phyloP scores from a whole-genome alignment of 2,329 filamentous ascomycete species.

The Apiospora malaysiana region DNA sequence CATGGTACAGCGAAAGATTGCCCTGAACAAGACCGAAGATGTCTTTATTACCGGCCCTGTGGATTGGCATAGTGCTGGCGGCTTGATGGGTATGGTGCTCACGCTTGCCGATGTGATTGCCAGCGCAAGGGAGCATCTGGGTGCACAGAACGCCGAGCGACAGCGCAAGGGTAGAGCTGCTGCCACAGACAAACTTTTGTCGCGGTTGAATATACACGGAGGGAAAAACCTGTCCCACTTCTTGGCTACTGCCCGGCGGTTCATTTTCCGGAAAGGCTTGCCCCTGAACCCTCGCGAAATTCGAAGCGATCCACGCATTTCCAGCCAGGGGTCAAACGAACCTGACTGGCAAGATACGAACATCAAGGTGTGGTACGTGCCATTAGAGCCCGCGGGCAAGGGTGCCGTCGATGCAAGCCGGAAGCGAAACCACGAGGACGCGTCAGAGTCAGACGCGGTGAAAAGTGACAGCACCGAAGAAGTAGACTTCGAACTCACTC shows the following conservation, averaged over 20 bases:
- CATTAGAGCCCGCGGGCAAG: constrained; percentile 49
- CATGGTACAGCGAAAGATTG: constrained; percentile 69
- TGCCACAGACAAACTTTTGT: constrained; percentile 27
- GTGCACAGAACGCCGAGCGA: constrained; percentile 47
- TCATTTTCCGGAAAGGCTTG: constrained; percentile 85
- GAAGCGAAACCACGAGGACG: constrained; percentile 54
- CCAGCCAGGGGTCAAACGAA: constrained; percentile 50
- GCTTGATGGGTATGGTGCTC: constrained; percentile 83
- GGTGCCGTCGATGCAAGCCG: constrained; percentile 31
- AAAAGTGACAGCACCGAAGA: constrained; percentile 38
- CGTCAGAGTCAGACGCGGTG: constrained; percentile 30
- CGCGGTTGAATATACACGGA: constrained; percentile 72
- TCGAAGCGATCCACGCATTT: constrained; percentile 48
- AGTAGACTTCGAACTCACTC: constrained; percentile 56
- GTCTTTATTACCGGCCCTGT: constrained; percentile 83
- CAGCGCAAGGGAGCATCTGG: constrained; percentile 48
- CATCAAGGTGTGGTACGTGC: constrained; percentile 85
- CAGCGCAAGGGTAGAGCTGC: constrained; percentile 38
- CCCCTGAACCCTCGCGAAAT: constrained; percentile 76
- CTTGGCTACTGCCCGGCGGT: constrained; percentile 81
- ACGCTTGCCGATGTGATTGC: constrained; percentile 75
- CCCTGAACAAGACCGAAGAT: constrained; percentile 70
- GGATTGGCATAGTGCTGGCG: constrained; percentile 78
- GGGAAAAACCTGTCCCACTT: constrained; percentile 80
- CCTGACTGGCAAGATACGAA: constrained; percentile 79